A percentile compares a stretch with the other conserved stretches of the same genome.
These are phyloP conservation scores for Colletotrichum spaethianum DNA, from an alignment of 2,329 filamentous ascomycete species.

Conservation along the genomic window DNA sequence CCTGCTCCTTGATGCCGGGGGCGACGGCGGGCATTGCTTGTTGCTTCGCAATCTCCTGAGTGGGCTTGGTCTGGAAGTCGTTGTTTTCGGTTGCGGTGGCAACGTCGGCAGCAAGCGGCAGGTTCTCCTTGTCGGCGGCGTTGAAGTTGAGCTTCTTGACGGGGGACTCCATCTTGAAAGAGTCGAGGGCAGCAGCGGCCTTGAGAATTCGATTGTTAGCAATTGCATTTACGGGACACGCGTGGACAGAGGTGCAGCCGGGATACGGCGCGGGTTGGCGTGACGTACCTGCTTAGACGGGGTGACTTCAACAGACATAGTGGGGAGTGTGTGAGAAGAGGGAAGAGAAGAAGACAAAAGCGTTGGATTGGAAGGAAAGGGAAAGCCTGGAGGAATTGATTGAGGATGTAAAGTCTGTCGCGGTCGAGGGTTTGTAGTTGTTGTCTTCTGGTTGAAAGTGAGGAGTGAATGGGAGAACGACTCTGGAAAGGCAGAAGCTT, in stretches of 20 bases:
- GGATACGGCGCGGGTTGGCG: conserved; percentile 43
- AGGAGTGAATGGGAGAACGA: conserved; percentile 17
- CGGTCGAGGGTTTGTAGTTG: background rate
- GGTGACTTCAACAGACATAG: conserved; percentile 83
- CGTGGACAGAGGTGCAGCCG: conserved; percentile 26
- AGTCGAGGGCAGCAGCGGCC: conserved; percentile 89
- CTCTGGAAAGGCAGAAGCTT: conserved; percentile 34
- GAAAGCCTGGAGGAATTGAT: conserved; percentile 37
- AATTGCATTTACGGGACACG: conserved; percentile 11
- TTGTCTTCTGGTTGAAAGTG: conserved; percentile 30
- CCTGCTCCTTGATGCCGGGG: conserved; percentile 73
- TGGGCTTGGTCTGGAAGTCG: conserved; percentile 73
- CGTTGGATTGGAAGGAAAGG: conserved; percentile 34
- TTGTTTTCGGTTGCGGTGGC: conserved; percentile 68
- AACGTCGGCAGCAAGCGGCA: conserved; percentile 64
- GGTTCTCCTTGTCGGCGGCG: conserved; percentile 85
- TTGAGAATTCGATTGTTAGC: conserved; percentile 60
- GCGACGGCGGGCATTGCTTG: conserved; percentile 60
- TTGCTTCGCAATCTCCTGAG: conserved; percentile 62
- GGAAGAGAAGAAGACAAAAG: conserved; percentile 13
- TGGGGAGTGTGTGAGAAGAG: conserved; percentile 39
- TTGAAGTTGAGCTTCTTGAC: conserved; percentile 90
- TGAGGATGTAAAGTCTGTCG: conserved; percentile 5
- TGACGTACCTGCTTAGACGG: conserved; percentile 71
- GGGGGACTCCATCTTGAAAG: conserved; percentile 93